Evolutionary conservation across 2,329 filamentous ascomycete species (phyloP).

Genomic region (Pseudogymnoascus destructans): DNA sequence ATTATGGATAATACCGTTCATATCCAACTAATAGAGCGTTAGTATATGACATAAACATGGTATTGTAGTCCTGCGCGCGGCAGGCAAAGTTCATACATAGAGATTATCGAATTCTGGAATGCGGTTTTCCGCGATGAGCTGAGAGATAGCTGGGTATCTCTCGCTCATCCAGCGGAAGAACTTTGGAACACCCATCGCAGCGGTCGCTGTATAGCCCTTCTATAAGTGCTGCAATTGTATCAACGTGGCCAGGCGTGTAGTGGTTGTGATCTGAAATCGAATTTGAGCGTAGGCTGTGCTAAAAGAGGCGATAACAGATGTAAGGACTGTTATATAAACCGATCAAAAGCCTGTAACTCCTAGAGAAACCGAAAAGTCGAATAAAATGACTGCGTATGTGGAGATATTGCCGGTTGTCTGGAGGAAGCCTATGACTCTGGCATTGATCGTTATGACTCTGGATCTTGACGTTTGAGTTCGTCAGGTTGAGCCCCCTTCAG

Average conservation of each 20-base stretch:
- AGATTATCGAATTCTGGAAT: constrained; percentile 98
- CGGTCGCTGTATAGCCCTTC: constrained; percentile 6
- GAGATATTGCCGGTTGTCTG: background rate
- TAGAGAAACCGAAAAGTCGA: constrained; percentile 1
- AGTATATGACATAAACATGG: background rate
- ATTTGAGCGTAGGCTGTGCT: background rate
- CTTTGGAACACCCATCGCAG: constrained; percentile 40
- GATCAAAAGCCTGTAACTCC: constrained; percentile 5
- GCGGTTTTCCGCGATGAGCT: constrained; percentile 95
- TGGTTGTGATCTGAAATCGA: constrained; percentile 5
- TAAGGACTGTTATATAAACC: constrained; percentile 7
- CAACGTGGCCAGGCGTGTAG: background rate
- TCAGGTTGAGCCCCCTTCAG: background rate
- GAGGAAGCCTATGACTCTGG: constrained; percentile 6
- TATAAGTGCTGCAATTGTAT: background rate
- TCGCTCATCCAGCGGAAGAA: constrained; percentile 81
- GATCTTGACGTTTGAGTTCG: constrained; percentile 4
- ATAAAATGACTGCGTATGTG: background rate
- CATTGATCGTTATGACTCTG: background rate
- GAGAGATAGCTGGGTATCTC: constrained; percentile 95
- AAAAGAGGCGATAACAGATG: constrained; percentile 3
- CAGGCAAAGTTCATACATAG: constrained; percentile 45
- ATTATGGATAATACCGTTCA: constrained; percentile 99
- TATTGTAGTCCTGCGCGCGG: constrained; percentile 1
- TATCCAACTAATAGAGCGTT: constrained; percentile 45